Evolutionary conservation across 1,284 basidiomycete genomes (phyloP).

Genomic region (Tilletia caries): DNA sequence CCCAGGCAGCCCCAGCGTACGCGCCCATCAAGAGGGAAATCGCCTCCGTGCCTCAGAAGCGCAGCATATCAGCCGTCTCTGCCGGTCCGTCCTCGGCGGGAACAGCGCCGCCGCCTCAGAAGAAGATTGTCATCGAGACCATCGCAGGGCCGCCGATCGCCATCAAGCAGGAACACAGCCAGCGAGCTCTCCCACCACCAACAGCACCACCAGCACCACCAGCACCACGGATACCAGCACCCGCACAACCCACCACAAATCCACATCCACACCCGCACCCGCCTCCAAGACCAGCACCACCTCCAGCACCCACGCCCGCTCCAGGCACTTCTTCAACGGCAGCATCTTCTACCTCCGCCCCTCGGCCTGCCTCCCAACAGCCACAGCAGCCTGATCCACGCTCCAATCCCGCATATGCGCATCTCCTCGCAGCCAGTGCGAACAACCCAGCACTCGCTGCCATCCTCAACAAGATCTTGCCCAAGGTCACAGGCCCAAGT

Average conservation of each 20-base stretch:
- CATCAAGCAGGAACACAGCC: slow-evolving; percentile 2
- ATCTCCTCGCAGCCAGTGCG: background rate
- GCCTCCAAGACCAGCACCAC: background rate
- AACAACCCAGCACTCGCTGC: background rate
- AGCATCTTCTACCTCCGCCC: background rate
- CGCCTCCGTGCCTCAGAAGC: background rate
- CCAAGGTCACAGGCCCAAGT: background rate
- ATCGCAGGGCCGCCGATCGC: background rate
- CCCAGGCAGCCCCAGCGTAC: background rate
- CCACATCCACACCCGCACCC: no score
- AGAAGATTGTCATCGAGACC: slow-evolving; percentile 7
- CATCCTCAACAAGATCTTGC: slow-evolving; percentile 1
- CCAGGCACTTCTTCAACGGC: background rate
- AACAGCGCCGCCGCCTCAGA: background rate
- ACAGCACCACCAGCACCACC: background rate
- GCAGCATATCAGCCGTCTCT: background rate
- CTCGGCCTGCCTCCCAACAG: no score
- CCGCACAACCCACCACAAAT: background rate
- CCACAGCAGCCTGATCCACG: background rate
- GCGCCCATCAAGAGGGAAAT: background rate
- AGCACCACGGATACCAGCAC: background rate
- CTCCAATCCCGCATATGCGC: background rate
- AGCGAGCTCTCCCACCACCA: background rate
- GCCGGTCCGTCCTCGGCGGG: background rate
- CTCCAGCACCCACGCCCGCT: background rate